Percentiles rank a stretch among this genome's conserved stretches.
These are phyloP conservation scores for Globisporangium paddicum DNA, from an alignment of 352 stramenopile genomes.

Conservation along the genomic window DNA sequence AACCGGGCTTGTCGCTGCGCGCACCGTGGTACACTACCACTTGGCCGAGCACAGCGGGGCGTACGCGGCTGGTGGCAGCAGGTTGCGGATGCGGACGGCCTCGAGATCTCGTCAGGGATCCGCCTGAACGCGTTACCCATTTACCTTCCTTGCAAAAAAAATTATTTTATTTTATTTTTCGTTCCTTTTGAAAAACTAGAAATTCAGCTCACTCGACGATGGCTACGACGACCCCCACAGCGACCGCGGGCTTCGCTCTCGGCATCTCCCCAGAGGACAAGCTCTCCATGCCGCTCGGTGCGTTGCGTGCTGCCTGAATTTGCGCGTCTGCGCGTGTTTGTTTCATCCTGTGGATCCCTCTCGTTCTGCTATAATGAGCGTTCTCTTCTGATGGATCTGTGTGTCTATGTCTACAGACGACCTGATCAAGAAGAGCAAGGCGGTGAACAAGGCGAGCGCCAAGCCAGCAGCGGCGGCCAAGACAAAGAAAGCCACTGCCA, in stretches of 20 bases:
- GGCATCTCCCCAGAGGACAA: conserved; percentile 55
- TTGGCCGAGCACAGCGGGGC: too few relatives aligned
- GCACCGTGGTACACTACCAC: too few relatives aligned
- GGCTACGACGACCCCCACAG: conserved; percentile 4
- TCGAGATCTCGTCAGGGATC: too few relatives aligned
- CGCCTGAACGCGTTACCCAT: too few relatives aligned
- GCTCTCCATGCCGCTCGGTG: conserved; percentile 48
- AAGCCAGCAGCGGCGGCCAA: not conserved
- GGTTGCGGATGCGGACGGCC: too few relatives aligned
- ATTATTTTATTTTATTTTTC: too few relatives aligned
- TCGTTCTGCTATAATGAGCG: too few relatives aligned
- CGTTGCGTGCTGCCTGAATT: not conserved
- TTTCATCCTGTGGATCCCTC: not conserved
- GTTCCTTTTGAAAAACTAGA: too few relatives aligned
- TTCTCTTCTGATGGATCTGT: not conserved
- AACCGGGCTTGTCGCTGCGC: too few relatives aligned
- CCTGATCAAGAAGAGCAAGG: conserved; percentile 37
- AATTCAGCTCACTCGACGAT: too few relatives aligned
- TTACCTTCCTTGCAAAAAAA: too few relatives aligned
- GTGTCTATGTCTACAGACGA: conserved; percentile 18
- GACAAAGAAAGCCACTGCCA: conserved; percentile 9
- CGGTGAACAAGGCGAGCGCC: conserved; percentile 15
- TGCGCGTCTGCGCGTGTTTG: not conserved
- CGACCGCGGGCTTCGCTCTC: conserved; percentile 27
- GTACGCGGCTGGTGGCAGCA: too few relatives aligned